Percentiles rank a stretch among this genome's conserved stretches.
phyloP scores from a whole-genome alignment of 169 alveolate species.

The Plasmodium inui region DNA sequence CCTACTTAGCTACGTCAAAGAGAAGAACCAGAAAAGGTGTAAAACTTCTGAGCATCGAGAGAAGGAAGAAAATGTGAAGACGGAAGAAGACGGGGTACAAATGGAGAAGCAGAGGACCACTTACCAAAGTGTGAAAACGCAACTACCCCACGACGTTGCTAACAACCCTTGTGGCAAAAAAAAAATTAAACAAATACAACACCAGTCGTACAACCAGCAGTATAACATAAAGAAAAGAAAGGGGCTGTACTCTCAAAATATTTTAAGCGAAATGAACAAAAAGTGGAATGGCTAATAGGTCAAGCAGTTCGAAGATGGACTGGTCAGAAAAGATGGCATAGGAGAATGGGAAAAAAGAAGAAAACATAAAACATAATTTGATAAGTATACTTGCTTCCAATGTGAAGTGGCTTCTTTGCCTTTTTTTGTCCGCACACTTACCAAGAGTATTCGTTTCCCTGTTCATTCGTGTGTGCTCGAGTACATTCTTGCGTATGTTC shows the following conservation, averaged over 20 bases:
- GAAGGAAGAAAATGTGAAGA: not conserved
- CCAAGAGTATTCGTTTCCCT: not conserved
- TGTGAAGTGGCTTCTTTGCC: not conserved
- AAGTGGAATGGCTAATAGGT: not conserved
- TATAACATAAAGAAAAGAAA: conserved; percentile 38
- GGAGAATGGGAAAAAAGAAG: not conserved
- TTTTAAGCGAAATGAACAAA: conserved; percentile 38
- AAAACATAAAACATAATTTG: not conserved
- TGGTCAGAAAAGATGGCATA: not conserved
- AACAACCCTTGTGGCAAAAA: not conserved
- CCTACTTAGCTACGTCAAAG: conserved; percentile 15
- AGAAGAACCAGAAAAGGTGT: not conserved
- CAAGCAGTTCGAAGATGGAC: not conserved
- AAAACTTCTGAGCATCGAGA: not conserved
- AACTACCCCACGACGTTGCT: not conserved
- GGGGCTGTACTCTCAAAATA: conserved; percentile 17
- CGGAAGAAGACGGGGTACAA: not conserved
- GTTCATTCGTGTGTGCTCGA: not conserved
- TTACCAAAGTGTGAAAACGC: conserved; percentile 15
- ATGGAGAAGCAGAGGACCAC: conserved; percentile 8
- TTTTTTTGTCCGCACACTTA: not conserved
- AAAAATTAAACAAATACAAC: conserved; percentile 14
- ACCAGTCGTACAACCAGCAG: conserved; percentile 41
- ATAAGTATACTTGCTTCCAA: not conserved
- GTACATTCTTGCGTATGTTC: not conserved